These are phyloP conservation scores for Pinus taeda DNA, from an alignment of 75 land plant species.

Conservation along the genomic window DNA sequence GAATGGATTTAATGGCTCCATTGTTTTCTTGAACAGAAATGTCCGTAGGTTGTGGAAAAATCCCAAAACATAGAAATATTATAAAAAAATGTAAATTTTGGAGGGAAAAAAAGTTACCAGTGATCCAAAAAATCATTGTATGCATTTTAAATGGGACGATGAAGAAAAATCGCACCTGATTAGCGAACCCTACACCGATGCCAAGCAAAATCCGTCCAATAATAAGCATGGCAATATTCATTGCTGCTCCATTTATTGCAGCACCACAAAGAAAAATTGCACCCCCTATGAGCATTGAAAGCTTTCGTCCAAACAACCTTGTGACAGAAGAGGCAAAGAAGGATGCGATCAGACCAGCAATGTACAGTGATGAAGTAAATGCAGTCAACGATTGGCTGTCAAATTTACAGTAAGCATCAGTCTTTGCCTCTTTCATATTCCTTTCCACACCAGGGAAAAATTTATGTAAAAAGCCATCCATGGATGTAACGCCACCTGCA, in stretches of 20 bases:
- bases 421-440: not conserved
- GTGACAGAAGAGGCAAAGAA: conserved; percentile 35
- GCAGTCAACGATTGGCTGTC: conserved; percentile 29
- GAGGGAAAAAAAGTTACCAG: too few relatives aligned
- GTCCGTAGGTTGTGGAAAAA: too few relatives aligned
- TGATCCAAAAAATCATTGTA: too few relatives aligned
- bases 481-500: conserved; percentile 20
- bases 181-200: conserved; percentile 37
- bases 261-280: conserved; percentile 26
- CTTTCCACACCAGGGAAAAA: conserved; percentile 12
- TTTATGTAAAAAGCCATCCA: conserved; percentile 14
- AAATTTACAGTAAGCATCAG: conserved; percentile 38
- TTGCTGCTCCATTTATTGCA: conserved; percentile 24
- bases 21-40: too few relatives aligned
- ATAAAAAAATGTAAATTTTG: too few relatives aligned
- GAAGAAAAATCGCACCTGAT: conserved; percentile 19
- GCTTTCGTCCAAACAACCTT: conserved; percentile 21
- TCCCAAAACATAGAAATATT: too few relatives aligned
- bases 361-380: conserved; percentile 52
- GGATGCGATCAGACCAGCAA: conserved; percentile 41
- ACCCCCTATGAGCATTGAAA: conserved; percentile 30
- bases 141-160: too few relatives aligned
- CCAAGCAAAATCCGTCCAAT: conserved; percentile 48
- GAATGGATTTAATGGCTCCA: too few relatives aligned
- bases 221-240: conserved; percentile 42